Percentiles rank a stretch among this genome's conserved stretches.
phyloP scores from a whole-genome alignment of 495 filamentous ascomycete genomes.

The Aspergillus cristatus region DNA sequence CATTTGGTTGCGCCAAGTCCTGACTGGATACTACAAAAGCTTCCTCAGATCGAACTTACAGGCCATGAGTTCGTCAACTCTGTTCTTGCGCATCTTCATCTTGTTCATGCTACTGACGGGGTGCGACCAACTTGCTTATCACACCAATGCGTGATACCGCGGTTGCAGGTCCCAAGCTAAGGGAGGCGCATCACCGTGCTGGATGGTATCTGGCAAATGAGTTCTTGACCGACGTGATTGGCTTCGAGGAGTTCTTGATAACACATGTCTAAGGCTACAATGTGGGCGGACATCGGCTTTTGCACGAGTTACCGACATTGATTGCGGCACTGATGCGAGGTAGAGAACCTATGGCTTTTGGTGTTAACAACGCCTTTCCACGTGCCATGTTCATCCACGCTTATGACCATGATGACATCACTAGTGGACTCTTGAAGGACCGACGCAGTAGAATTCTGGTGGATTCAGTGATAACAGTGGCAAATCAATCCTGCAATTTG shows the following conservation, averaged over 20 bases:
- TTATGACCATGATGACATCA: conserved; percentile 34
- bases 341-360: conserved; percentile 58
- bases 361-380: conserved; percentile 48
- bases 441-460: conserved; percentile 43
- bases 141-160: conserved; percentile 47
- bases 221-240: conserved; percentile 39
- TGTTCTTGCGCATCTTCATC: conserved; percentile 14
- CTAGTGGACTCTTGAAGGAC: conserved; percentile 29
- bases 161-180: conserved; percentile 35
- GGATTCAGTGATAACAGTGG: conserved; percentile 55
- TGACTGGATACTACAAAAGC: conserved; percentile 35
- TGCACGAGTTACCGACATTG: conserved; percentile 38
- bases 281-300: conserved; percentile 43
- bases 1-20: conserved; percentile 36
- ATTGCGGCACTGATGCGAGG: conserved; percentile 60
- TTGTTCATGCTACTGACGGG: conserved; percentile 36
- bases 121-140: conserved; percentile 45
- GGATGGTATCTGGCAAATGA: conserved; percentile 48
- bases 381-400: conserved; percentile 50
- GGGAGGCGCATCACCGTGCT: conserved; percentile 41
- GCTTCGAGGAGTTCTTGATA: conserved; percentile 41
- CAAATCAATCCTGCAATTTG: conserved; percentile 42
- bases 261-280: conserved; percentile 43
- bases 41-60: conserved; percentile 37
- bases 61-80: conserved; percentile 25